Percentiles rank a stretch among this genome's conserved stretches.
These are phyloP conservation scores for Phytophthora agathidicida DNA, from an alignment of 352 stramenopile genomes.

Conservation along the genomic window DNA sequence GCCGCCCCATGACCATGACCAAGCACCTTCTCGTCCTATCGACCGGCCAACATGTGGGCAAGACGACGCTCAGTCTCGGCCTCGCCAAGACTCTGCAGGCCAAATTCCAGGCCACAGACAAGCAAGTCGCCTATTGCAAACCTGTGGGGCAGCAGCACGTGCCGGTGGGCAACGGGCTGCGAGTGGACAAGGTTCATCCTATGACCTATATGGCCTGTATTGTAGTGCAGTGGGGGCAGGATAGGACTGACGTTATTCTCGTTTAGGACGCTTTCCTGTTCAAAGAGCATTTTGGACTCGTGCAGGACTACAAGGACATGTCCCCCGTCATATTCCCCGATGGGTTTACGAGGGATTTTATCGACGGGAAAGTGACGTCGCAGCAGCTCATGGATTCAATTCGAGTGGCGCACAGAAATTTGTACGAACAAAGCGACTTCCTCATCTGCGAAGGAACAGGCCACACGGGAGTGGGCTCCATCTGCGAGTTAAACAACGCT, in stretches of 20 bases:
- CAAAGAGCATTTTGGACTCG: conserved; percentile 96
- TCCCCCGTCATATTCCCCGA: conserved; percentile 97
- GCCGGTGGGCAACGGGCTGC: conserved; percentile 75
- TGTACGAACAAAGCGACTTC: conserved; percentile 90
- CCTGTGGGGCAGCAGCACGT: conserved; percentile 96
- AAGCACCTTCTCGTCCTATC: conserved; percentile 87
- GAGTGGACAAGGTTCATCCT: conserved; percentile 92
- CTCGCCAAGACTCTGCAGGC: conserved; percentile 94
- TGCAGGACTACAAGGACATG: conserved; percentile 97
- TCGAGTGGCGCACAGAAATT: conserved; percentile 71
- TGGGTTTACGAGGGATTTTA: conserved; percentile 97
- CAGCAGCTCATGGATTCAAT: conserved; percentile 85
- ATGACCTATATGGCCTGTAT: background rate
- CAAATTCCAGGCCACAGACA: conserved; percentile 74
- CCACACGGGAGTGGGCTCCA: conserved; percentile 91
- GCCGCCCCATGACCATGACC: conserved; percentile 41
- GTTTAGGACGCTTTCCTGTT: conserved; percentile 93
- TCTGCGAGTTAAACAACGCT: conserved; percentile 92
- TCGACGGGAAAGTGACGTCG: conserved; percentile 95
- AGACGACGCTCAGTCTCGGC: conserved; percentile 96
- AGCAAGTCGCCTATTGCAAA: conserved; percentile 94
- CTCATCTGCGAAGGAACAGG: conserved; percentile 96
- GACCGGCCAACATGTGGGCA: conserved; percentile 97
- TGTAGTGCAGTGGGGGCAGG: background rate
- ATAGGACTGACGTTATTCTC: background rate